Conservation (phyloP, 352 stramenopile species). For the Pythium chondricola region DNA sequence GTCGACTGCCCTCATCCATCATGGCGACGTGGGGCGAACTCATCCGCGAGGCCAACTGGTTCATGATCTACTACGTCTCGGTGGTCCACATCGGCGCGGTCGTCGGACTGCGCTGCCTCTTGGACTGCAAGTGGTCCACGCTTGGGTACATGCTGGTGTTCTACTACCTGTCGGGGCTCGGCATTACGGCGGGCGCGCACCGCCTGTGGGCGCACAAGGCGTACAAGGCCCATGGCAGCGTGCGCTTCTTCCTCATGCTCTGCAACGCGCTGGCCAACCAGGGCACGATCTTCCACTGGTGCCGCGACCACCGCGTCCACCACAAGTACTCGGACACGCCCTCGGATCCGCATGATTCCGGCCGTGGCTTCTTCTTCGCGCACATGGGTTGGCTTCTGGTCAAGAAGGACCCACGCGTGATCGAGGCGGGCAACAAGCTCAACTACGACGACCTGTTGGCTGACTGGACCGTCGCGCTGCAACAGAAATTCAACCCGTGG, state of each 20-base stretch:
- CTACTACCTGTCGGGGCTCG: conserved; percentile 94
- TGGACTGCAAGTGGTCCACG: conserved; percentile 81
- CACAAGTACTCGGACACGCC: conserved; percentile 98
- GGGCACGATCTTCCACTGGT: conserved; percentile 98
- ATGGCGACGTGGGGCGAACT: conserved; percentile 62
- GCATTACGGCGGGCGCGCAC: conserved; percentile 97
- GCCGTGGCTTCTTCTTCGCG: conserved; percentile 97
- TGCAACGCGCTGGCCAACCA: conserved; percentile 98
- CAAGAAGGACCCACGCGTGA: conserved; percentile 94
- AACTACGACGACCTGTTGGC: conserved; percentile 97
- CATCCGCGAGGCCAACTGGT: conserved; percentile 93
- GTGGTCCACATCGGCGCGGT: conserved; percentile 91
- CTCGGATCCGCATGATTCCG: conserved; percentile 93
- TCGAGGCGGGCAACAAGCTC: conserved; percentile 89
- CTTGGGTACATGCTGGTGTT: conserved; percentile 87
- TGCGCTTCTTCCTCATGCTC: conserved; percentile 96
- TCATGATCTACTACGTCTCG: conserved; percentile 96
- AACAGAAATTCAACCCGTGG: conserved; percentile 97
- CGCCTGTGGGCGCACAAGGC: conserved; percentile 96
- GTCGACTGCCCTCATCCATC: conserved; percentile 5
- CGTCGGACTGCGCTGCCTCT: conserved; percentile 81
- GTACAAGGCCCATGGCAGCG: conserved; percentile 90
- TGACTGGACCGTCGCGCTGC: conserved; percentile 93
- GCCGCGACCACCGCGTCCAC: conserved; percentile 97
- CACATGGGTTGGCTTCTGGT: conserved; percentile 99